Evolutionary conservation across 2,329 filamentous ascomycete genomes (phyloP).

Genomic region (Claviceps humidiphila): DNA sequence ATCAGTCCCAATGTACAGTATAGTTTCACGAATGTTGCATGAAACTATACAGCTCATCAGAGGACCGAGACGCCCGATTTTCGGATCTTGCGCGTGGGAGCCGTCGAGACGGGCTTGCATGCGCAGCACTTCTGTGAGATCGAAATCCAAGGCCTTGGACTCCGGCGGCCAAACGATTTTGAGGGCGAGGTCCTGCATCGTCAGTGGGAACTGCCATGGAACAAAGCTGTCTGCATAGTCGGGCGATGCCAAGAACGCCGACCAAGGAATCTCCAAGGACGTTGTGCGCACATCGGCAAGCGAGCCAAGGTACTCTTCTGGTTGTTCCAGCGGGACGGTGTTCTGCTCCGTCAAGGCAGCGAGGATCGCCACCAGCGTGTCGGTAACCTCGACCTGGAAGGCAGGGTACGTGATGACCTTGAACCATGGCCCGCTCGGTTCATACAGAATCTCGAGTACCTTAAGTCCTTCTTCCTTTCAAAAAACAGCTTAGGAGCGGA

Average conservation of each 20-base stretch:
- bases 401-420: conserved; percentile 14
- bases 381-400: conserved; percentile 7
- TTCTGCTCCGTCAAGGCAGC: conserved; percentile 6
- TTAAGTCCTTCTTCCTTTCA: conserved; percentile 1
- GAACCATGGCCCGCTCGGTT: conserved; percentile 23
- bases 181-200: not conserved
- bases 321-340: not conserved
- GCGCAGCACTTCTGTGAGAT: not conserved
- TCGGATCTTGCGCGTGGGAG: not conserved
- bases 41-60: conserved; percentile 8
- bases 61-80: not conserved
- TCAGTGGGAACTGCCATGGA: not conserved
- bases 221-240: not conserved
- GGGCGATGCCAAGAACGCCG: not conserved
- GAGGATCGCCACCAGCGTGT: conserved; percentile 12
- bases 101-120: not conserved
- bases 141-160: not conserved
- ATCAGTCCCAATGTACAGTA: conserved; percentile 17
- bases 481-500: not conserved
- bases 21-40: conserved; percentile 14
- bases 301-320: not conserved
- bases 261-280: not conserved
- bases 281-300: not conserved
- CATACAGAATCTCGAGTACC: conserved; percentile 21
- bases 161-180: not conserved